phyloP scores from a whole-genome alignment of 495 filamentous ascomycete species.

The Trichocladium uniseriatum region DNA sequence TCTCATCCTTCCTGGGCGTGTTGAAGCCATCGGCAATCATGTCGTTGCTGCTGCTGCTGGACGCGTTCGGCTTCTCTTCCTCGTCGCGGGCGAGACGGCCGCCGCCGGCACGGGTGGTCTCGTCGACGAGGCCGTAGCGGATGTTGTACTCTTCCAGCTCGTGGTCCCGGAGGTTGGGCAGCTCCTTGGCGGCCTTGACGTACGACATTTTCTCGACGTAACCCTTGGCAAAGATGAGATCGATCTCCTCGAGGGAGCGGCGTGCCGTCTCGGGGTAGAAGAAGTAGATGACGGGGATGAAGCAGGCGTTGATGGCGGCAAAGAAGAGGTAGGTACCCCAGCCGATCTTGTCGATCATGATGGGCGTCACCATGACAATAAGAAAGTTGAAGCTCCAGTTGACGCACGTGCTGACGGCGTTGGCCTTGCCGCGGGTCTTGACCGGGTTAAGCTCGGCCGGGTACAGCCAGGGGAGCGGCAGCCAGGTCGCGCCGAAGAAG shows the following conservation, averaged over 20 bases:
- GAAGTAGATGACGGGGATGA: slow-evolving; percentile 67
- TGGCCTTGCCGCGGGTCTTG: slow-evolving; percentile 64
- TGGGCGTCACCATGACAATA: slow-evolving; percentile 72
- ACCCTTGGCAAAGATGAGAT: slow-evolving; percentile 72
- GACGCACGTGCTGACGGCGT: slow-evolving; percentile 63
- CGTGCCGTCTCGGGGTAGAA: slow-evolving; percentile 67
- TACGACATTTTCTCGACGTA: slow-evolving; percentile 65
- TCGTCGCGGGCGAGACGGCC: background rate
- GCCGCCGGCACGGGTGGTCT: background rate
- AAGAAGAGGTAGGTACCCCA: slow-evolving; percentile 81
- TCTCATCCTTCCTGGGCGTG: background rate
- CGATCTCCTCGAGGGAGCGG: slow-evolving; percentile 69
- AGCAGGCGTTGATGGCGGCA: slow-evolving; percentile 56
- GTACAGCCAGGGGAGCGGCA: slow-evolving; percentile 61
- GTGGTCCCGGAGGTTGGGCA: slow-evolving; percentile 54
- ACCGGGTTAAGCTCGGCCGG: slow-evolving; percentile 64
- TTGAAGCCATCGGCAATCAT: slow-evolving; percentile 2
- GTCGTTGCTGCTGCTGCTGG: background rate
- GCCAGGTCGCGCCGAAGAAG: slow-evolving; percentile 65
- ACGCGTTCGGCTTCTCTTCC: slow-evolving; percentile 2
- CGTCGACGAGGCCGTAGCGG: slow-evolving; percentile 48
- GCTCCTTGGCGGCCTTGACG: slow-evolving; percentile 57
- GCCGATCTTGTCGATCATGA: slow-evolving; percentile 56
- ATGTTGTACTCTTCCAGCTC: slow-evolving; percentile 56
- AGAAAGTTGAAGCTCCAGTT: slow-evolving; percentile 81